A percentile compares a stretch with the other conserved stretches of the same genome.
Conservation (phyloP, 2,329 filamentous ascomycete species). For the Fusarium subglutinans region DNA sequence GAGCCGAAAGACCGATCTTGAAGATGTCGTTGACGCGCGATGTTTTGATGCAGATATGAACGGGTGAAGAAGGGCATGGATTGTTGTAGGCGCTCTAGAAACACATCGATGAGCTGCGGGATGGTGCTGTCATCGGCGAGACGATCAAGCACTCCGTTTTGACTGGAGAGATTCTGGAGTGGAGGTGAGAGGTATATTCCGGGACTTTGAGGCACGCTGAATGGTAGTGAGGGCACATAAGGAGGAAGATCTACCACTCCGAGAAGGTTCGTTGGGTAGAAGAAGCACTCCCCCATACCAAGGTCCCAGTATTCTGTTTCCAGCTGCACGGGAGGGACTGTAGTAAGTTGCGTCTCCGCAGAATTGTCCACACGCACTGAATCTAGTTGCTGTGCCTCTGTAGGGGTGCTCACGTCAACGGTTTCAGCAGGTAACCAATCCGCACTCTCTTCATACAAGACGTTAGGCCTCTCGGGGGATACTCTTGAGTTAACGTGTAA, state of each 20-base stretch:
- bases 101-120: neutral
- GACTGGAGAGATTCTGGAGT: neutral
- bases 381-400: neutral
- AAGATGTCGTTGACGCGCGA: neutral
- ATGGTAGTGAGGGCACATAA: accelerated
- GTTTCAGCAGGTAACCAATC: neutral
- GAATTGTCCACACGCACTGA: neutral
- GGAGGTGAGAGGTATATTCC: neutral
- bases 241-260: neutral
- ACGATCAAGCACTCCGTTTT: neutral
- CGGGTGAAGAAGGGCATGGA: neutral
- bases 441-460: too few species aligned
- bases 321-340: neutral
- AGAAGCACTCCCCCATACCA: neutral
- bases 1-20: neutral
- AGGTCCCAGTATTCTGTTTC: neutral
- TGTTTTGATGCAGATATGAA: neutral
- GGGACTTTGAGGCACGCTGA: accelerated
- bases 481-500: neutral
- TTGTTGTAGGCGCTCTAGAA: neutral
- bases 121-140: neutral
- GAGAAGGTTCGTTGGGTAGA: neutral
- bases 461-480: neutral
- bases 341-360: neutral
- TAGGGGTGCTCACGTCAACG: neutral